Evolutionary conservation across 2,329 filamentous ascomycete genomes (phyloP).

Genomic region (Chalaropsis thielavioides): DNA sequence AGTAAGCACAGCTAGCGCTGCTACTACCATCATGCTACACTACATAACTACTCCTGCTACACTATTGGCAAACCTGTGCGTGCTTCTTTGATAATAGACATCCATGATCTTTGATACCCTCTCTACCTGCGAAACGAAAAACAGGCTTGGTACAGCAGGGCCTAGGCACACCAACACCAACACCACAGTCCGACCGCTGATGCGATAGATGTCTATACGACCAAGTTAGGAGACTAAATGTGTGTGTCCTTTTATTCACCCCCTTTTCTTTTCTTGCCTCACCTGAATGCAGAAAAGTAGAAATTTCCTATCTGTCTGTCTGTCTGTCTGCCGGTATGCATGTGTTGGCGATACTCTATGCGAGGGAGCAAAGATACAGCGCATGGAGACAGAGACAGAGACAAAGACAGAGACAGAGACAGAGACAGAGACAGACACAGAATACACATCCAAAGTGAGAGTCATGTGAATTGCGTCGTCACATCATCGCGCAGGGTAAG

Average conservation of each 20-base stretch:
- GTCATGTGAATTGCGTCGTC: neutral
- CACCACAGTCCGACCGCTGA: neutral
- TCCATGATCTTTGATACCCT: neutral
- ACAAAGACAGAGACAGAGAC: neutral
- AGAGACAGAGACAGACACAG: neutral
- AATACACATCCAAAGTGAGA: neutral
- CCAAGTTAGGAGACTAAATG: no score
- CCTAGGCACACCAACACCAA: neutral
- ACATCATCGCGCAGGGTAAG: neutral
- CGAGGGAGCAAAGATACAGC: neutral
- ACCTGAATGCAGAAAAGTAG: neutral
- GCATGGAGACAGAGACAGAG: neutral
- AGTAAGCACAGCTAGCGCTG: neutral
- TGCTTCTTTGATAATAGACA: neutral
- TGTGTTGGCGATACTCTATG: neutral
- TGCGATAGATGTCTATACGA: neutral
- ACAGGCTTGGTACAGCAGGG: neutral
- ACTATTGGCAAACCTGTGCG: neutral
- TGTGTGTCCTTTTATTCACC: neutral
- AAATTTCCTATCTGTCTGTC: neutral
- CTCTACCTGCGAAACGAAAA: neutral
- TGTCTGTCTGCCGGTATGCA: neutral
- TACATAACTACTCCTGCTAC: neutral
- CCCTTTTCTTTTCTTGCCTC: neutral
- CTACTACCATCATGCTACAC: constrained; percentile 1